Percentiles rank a stretch among this genome's conserved stretches.
Conservation (phyloP, 2,329 filamentous ascomycete genomes). For the Nemania bipapillata region DNA sequence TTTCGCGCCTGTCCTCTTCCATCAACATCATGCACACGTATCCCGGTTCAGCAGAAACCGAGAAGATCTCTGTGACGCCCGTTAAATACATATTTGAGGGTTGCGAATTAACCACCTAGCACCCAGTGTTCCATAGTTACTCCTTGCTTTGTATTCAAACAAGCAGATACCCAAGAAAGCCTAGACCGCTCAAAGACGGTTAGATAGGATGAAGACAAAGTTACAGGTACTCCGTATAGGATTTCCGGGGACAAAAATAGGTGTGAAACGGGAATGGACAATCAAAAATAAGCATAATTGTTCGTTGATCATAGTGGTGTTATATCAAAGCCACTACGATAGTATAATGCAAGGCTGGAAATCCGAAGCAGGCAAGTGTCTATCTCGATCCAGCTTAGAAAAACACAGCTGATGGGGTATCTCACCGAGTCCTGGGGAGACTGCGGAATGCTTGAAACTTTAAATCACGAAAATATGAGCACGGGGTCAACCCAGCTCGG, state of each 20-base stretch:
- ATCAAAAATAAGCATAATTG: slow-evolving; percentile 32
- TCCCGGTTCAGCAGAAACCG: slow-evolving; percentile 20
- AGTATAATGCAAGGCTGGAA: slow-evolving; percentile 18
- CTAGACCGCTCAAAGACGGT: slow-evolving; percentile 16
- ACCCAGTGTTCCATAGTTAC: slow-evolving; percentile 10
- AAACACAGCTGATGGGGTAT: slow-evolving; percentile 38
- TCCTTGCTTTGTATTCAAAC: slow-evolving; percentile 28
- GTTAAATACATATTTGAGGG: slow-evolving; percentile 27
- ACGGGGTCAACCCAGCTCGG: slow-evolving; percentile 38
- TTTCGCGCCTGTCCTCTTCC: slow-evolving; percentile 16
- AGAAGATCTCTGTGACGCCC: slow-evolving; percentile 9
- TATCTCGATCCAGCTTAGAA: slow-evolving; percentile 6
- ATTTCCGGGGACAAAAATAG: slow-evolving; percentile 14
- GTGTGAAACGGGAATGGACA: slow-evolving; percentile 11
- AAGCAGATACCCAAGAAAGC: slow-evolving; percentile 26
- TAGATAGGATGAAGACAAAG: slow-evolving; percentile 18
- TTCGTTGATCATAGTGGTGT: slow-evolving; percentile 29
- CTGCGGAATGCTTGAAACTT: slow-evolving; percentile 29
- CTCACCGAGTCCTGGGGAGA: slow-evolving; percentile 33
- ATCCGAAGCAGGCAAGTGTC: slow-evolving; percentile 4
- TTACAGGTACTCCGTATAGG: slow-evolving; percentile 8
- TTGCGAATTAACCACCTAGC: slow-evolving; percentile 8
- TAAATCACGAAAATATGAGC: slow-evolving; percentile 40
- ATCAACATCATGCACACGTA: slow-evolving; percentile 30
- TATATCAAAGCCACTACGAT: slow-evolving; percentile 18